These are phyloP conservation scores for Anthoceros angustus DNA, from an alignment of 225 moss, liverwort and hornwort species.

Conservation along the genomic window DNA sequence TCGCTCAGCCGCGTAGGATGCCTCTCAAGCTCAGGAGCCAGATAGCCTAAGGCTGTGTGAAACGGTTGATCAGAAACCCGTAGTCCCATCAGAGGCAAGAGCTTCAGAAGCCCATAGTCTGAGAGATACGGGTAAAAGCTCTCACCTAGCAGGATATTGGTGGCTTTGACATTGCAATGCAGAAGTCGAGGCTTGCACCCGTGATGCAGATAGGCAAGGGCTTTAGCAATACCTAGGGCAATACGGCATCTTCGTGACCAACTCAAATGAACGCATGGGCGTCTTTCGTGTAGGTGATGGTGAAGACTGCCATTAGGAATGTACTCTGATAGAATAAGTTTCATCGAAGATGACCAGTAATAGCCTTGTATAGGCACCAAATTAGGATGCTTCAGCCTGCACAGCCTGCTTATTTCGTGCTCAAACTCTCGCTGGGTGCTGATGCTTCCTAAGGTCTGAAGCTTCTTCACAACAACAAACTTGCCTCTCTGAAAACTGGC, in stretches of 20 bases:
- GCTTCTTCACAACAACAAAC: slow-evolving; percentile 71
- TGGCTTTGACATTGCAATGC: slow-evolving; percentile 56
- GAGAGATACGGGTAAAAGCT: slow-evolving; percentile 56
- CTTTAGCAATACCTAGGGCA: slow-evolving; percentile 65
- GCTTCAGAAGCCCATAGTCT: slow-evolving; percentile 67
- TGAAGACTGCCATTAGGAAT: slow-evolving; percentile 53
- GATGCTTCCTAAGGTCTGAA: slow-evolving; percentile 66
- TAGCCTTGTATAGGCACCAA: slow-evolving; percentile 78
- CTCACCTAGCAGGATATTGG: slow-evolving; percentile 64
- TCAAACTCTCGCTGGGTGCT: slow-evolving; percentile 81
- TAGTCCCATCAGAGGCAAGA: slow-evolving; percentile 52
- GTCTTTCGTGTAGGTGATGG: slow-evolving; percentile 37
- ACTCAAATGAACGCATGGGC: slow-evolving; percentile 21
- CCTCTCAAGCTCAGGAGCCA: slow-evolving; percentile 67
- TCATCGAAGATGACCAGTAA: slow-evolving; percentile 95
- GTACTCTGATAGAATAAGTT: slow-evolving; percentile 58
- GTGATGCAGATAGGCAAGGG: slow-evolving; percentile 63
- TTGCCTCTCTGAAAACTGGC: slow-evolving; percentile 66
- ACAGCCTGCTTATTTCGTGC: slow-evolving; percentile 59
- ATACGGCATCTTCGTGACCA: slow-evolving; percentile 52
- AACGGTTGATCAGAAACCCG: slow-evolving; percentile 40
- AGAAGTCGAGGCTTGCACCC: slow-evolving; percentile 49
- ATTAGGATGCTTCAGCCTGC: slow-evolving; percentile 57
- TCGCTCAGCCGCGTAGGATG: slow-evolving; percentile 28
- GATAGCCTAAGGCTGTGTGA: slow-evolving; percentile 44